phyloP scores from a whole-genome alignment of 345 rosid genomes.

The Firmiana major region DNA sequence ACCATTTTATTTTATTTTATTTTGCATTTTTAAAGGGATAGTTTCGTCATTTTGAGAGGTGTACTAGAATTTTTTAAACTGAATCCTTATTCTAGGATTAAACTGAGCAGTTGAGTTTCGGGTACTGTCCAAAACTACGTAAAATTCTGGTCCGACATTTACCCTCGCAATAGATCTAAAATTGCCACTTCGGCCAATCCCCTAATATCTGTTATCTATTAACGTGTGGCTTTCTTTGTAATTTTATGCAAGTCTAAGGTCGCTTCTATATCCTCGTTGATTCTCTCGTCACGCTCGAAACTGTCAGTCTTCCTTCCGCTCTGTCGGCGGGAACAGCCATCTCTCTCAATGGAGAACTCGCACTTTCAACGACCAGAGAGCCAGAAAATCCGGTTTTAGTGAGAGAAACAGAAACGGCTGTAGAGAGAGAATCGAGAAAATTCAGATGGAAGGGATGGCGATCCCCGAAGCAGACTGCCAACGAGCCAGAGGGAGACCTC shows the following conservation, averaged over 20 bases:
- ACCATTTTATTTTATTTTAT: neutral
- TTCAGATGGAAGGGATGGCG: slow-evolving; percentile 13
- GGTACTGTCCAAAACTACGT: neutral
- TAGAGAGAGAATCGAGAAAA: neutral
- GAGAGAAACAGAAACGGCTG: neutral
- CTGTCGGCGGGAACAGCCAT: slow-evolving; percentile 8
- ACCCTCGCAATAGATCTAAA: neutral
- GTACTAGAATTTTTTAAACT: neutral
- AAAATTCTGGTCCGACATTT: neutral
- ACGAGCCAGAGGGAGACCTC: slow-evolving; percentile 20
- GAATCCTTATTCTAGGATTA: neutral
- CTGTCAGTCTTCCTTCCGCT: neutral
- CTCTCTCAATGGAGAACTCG: neutral
- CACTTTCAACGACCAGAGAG: neutral
- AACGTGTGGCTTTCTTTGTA: neutral
- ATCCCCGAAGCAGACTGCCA: slow-evolving; percentile 33
- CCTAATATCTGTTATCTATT: neutral
- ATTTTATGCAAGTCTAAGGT: neutral
- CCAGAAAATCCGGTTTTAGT: neutral
- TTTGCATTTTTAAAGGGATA: neutral
- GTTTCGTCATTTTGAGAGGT: neutral
- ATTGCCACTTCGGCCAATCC: neutral
- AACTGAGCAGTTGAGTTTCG: neutral
- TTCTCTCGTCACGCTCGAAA: neutral
- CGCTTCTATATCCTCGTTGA: neutral